Evolutionary conservation across 1,139 yeast species (phyloP).

Genomic region (Kodamaea plutei): DNA sequence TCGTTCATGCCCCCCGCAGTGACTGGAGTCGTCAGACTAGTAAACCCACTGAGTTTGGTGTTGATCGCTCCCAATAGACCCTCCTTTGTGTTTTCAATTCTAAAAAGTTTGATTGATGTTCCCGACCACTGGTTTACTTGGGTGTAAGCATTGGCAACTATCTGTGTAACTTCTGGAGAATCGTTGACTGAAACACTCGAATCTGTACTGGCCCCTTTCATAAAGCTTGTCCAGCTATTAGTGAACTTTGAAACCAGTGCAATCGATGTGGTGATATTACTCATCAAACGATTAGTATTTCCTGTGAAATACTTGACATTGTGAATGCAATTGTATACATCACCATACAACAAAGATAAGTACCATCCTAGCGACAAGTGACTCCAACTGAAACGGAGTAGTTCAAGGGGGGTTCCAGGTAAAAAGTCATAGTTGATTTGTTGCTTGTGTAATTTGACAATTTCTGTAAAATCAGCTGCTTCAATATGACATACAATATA

Average conservation of each 20-base stretch:
- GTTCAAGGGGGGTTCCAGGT: conserved; percentile 41
- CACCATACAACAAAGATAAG: conserved; percentile 61
- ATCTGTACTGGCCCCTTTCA: conserved; percentile 13
- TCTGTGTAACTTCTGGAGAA: conserved; percentile 11
- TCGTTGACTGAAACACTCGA: conserved; percentile 7
- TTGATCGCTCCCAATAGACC: conserved; percentile 34
- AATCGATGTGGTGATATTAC: conserved; percentile 37
- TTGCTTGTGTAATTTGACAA: conserved; percentile 17
- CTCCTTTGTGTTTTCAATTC: conserved; percentile 41
- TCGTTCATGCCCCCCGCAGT: conserved; percentile 49
- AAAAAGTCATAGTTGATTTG: conserved; percentile 31
- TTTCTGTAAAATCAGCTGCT: conserved; percentile 22
- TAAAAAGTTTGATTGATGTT: conserved; percentile 60
- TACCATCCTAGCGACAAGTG: conserved; percentile 73
- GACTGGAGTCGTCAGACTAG: conserved; percentile 22
- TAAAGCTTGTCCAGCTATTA: conserved; percentile 35
- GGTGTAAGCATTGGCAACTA: conserved; percentile 27
- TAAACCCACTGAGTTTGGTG: conserved; percentile 15
- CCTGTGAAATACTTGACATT: conserved; percentile 20
- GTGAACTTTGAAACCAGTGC: conserved; percentile 44
- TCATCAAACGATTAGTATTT: conserved; percentile 27
- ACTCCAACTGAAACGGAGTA: conserved; percentile 59
- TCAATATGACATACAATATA: conserved; percentile 41
- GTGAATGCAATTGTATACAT: conserved; percentile 49
- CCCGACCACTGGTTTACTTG: conserved; percentile 56